phyloP scores from a whole-genome alignment of 305 asterid genomes.

The Fraxinus xanthoxyloides region DNA sequence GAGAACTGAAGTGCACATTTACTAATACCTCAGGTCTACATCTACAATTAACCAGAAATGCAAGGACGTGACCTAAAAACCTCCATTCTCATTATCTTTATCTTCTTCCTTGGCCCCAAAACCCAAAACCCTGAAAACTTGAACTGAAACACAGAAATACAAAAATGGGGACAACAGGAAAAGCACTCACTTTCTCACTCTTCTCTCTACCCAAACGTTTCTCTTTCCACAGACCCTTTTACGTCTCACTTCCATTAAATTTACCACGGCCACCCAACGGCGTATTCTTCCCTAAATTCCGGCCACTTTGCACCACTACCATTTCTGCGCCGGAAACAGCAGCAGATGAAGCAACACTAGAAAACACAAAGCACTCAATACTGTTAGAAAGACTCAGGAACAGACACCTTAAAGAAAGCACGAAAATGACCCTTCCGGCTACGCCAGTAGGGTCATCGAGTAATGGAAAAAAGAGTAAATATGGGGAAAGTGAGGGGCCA shows the following conservation, averaged over 20 bases:
- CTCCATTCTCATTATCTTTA: neutral
- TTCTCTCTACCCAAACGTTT: constrained; percentile 49
- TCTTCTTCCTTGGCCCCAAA: constrained; percentile 24
- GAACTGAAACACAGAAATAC: neutral
- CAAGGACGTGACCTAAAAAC: constrained; percentile 3
- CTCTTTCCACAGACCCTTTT: constrained; percentile 36
- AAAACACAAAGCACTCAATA: constrained; percentile 75
- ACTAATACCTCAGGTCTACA: neutral
- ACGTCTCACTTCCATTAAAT: constrained; percentile 23
- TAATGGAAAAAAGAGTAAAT: constrained; percentile 20
- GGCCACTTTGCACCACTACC: constrained; percentile 58
- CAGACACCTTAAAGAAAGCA: constrained; percentile 77
- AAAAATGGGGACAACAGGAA: constrained; percentile 63
- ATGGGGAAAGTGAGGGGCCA: constrained; percentile 39
- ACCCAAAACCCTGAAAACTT: constrained; percentile 29
- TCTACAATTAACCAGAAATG: neutral
- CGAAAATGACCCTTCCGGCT: constrained; percentile 28
- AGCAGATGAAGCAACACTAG: constrained; percentile 35
- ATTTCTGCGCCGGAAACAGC: constrained; percentile 29
- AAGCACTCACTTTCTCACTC: constrained; percentile 57
- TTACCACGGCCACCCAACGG: constrained; percentile 26
- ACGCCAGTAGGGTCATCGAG: constrained; percentile 11
- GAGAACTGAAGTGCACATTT: neutral
- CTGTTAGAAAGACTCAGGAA: constrained; percentile 76
- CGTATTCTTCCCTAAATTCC: constrained; percentile 50